These are phyloP conservation scores for Mycosarcoma mackinlayi DNA, from an alignment of 1,284 basidiomycete genomes.

Conservation along the genomic window DNA sequence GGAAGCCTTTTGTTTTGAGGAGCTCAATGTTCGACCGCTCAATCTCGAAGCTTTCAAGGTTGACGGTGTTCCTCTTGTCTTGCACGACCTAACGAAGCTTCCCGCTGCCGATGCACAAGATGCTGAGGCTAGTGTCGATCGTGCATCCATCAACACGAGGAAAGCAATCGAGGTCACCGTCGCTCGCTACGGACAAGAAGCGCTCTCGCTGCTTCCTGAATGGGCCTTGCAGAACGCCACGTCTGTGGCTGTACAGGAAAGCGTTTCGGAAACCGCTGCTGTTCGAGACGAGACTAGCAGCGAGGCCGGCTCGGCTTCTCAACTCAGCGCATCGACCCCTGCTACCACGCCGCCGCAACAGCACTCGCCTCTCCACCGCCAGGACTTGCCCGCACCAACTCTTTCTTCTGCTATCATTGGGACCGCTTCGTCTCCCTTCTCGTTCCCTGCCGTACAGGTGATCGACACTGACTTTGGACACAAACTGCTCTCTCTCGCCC, in stretches of 20 bases:
- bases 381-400: conserved; percentile 24
- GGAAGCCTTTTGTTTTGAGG: conserved; percentile 52
- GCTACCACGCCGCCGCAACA: conserved; percentile 29
- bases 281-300: conserved; percentile 14
- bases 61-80: conserved; percentile 37
- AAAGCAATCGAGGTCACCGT: conserved; percentile 21
- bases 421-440: conserved; percentile 8
- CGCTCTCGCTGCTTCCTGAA: conserved; percentile 26
- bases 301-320: conserved; percentile 21
- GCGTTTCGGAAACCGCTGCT: background rate
- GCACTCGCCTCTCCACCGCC: conserved; percentile 43
- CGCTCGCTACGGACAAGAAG: conserved; percentile 38
- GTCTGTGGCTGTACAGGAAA: conserved; percentile 1
- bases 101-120: conserved; percentile 11
- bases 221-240: conserved; percentile 19
- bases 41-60: conserved; percentile 39
- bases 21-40: conserved; percentile 34
- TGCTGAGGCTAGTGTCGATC: conserved; percentile 1
- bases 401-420: conserved; percentile 5
- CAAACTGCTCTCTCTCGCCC: conserved; percentile 13
- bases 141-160: conserved; percentile 11
- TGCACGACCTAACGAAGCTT: conserved; percentile 32
- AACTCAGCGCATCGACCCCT: conserved; percentile 16
- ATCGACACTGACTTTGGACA: conserved; percentile 57
- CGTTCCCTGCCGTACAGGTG: conserved; percentile 50